phyloP scores from a whole-genome alignment of 108 stramenopile genomes.

The Nitzschia sp. region DNA sequence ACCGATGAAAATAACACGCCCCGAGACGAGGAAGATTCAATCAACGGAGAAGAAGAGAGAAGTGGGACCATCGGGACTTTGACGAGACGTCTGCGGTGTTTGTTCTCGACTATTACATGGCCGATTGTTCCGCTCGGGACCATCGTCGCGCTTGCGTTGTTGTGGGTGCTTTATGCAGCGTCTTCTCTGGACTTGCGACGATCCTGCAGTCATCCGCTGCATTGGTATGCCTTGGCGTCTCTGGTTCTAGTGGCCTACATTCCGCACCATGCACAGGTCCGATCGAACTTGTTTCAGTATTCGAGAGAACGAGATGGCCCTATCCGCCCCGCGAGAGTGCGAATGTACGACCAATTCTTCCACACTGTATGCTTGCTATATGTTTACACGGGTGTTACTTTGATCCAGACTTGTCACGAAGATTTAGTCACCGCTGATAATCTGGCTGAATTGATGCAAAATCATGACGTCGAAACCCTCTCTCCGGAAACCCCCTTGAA shows the following conservation, averaged over 20 bases:
- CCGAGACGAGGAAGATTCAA: slow-evolving; percentile 15
- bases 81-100: slow-evolving; percentile 52
- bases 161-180: slow-evolving; percentile 58
- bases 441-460: slow-evolving; percentile 8
- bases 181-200: slow-evolving; percentile 41
- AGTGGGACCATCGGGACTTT: slow-evolving; percentile 35
- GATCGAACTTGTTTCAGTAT: slow-evolving; percentile 50
- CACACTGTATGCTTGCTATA: slow-evolving; percentile 61
- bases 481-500: slow-evolving; percentile 18
- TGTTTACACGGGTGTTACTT: slow-evolving; percentile 54
- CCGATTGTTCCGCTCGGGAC: slow-evolving; percentile 62
- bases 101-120: slow-evolving; percentile 58
- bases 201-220: slow-evolving; percentile 55
- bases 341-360: slow-evolving; percentile 63
- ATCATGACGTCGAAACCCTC: neutral
- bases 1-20: slow-evolving; percentile 5
- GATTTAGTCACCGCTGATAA: slow-evolving; percentile 30
- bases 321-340: slow-evolving; percentile 54
- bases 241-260: slow-evolving; percentile 46
- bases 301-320: slow-evolving; percentile 60
- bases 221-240: slow-evolving; percentile 47
- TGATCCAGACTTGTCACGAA: slow-evolving; percentile 53
- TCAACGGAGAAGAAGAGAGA: neutral
- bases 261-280: slow-evolving; percentile 52
- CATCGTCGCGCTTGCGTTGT: slow-evolving; percentile 40